Conservation (phyloP, 2,329 filamentous ascomycete species). For the Fusarium euwallaceae region DNA sequence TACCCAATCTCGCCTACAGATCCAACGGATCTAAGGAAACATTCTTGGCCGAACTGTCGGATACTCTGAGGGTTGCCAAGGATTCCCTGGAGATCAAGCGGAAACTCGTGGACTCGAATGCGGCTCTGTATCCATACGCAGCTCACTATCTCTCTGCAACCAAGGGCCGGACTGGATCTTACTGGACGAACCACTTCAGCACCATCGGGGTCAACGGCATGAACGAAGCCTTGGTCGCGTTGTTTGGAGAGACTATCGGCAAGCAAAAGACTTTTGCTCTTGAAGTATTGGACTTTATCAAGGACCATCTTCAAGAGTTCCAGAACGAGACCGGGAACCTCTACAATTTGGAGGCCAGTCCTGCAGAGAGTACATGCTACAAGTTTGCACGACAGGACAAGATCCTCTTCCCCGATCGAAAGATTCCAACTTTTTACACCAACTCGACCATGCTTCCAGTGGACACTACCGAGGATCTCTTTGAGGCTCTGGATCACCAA, state of each 20-base stretch:
- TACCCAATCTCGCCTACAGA: constrained; percentile 39
- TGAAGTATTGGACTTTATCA: constrained; percentile 35
- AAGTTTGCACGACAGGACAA: constrained; percentile 40
- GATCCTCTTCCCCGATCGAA: constrained; percentile 18
- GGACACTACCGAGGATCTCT: constrained; percentile 39
- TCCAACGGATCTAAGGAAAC: constrained; percentile 18
- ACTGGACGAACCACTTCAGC: constrained; percentile 46
- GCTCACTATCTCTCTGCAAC: constrained; percentile 36
- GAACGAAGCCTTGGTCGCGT: constrained; percentile 31
- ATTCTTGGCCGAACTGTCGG: constrained; percentile 25
- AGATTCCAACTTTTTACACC: constrained; percentile 38
- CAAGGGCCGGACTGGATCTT: constrained; percentile 40
- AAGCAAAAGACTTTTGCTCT: constrained; percentile 27
- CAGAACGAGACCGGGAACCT: constrained; percentile 38
- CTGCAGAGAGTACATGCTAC: constrained; percentile 44
- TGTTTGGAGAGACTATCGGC: constrained; percentile 20
- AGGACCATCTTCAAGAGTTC: constrained; percentile 35
- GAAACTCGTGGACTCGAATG: constrained; percentile 32
- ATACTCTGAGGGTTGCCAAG: constrained; percentile 33
- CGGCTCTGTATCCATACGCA: constrained; percentile 36
- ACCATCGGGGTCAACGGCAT: constrained; percentile 42
- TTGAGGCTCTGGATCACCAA: constrained; percentile 38
- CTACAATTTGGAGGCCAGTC: constrained; percentile 41
- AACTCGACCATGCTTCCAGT: constrained; percentile 45
- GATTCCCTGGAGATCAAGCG: constrained; percentile 42